A percentile compares a stretch with the other conserved stretches of the same genome.
Evolutionary conservation across 1,284 basidiomycete species (phyloP).

Genomic region (Pseudozyma tsukubaensis): DNA sequence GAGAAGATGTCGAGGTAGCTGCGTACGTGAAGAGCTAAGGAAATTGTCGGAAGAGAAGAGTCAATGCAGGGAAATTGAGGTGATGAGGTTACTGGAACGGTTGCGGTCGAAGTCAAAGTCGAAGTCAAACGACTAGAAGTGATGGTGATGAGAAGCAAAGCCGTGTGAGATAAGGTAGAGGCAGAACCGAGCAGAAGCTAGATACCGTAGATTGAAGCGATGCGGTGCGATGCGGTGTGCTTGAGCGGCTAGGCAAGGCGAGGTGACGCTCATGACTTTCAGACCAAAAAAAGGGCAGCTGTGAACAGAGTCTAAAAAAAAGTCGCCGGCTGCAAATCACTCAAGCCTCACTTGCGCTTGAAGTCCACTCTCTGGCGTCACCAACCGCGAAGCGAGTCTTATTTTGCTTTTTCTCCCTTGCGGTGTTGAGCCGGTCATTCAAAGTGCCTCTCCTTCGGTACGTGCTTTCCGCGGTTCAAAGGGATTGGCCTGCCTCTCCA

Average conservation of each 20-base stretch:
- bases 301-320: neutral
- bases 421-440: neutral
- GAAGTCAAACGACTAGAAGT: neutral
- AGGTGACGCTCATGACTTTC: neutral
- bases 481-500: too few relatives aligned
- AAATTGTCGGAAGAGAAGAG: neutral
- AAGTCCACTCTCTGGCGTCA: neutral
- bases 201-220: too few relatives aligned
- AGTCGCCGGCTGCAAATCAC: neutral
- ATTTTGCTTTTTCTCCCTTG: neutral
- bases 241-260: neutral
- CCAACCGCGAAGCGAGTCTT: neutral
- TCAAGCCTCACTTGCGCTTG: neutral
- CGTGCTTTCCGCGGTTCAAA: neutral
- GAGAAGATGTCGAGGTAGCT: neutral
- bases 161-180: neutral
- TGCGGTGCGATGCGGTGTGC: too few relatives aligned
- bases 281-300: neutral
- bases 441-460: too few relatives aligned
- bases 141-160: neutral
- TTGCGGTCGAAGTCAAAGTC: neutral
- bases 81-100: neutral
- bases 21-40: neutral
- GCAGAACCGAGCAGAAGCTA: neutral
- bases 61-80: neutral